Evolutionary conservation across 768 basidiomycete species (phyloP).

Genomic region (Royoungia palumana): DNA sequence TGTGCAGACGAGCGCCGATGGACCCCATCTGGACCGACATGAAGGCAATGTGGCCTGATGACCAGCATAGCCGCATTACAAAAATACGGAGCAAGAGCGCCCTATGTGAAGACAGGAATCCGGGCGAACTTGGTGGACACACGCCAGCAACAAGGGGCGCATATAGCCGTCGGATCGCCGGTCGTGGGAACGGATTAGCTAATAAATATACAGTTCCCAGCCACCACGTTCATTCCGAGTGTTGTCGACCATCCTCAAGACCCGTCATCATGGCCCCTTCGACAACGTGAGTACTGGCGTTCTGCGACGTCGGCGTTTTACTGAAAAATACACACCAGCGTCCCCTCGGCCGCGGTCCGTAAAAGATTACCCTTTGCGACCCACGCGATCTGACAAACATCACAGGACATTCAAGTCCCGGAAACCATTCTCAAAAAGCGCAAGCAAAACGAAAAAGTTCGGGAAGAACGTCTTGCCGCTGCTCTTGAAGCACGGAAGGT

Average conservation of each 20-base stretch:
- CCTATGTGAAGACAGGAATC: too few species aligned
- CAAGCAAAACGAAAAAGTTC: conserved; percentile 94
- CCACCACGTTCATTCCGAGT: conserved; percentile 31
- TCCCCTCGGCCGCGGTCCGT: conserved; percentile 48
- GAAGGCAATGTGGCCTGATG: too few species aligned
- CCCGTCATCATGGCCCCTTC: conserved; percentile 49
- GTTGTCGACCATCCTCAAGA: conserved; percentile 35
- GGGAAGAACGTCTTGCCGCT: conserved; percentile 87
- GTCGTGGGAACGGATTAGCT: conserved; percentile 27
- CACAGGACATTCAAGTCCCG: conserved; percentile 90
- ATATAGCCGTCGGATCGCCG: background rate
- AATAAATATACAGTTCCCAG: conserved; percentile 39
- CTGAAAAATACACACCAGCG: conserved; percentile 27
- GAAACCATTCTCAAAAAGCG: conserved; percentile 99
- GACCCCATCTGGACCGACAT: too few species aligned
- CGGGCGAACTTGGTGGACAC: too few species aligned
- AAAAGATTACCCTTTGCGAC: background rate
- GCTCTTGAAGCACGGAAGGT: conserved; percentile 89
- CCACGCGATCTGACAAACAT: conserved; percentile 12
- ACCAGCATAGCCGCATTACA: too few species aligned
- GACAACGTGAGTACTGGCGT: conserved; percentile 45
- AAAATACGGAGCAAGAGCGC: too few species aligned
- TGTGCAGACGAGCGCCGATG: background rate
- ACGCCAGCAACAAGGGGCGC: background rate
- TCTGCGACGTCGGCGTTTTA: background rate